Conservation (phyloP, 139 green algal species). For the Tetraselmis chui region DNA sequence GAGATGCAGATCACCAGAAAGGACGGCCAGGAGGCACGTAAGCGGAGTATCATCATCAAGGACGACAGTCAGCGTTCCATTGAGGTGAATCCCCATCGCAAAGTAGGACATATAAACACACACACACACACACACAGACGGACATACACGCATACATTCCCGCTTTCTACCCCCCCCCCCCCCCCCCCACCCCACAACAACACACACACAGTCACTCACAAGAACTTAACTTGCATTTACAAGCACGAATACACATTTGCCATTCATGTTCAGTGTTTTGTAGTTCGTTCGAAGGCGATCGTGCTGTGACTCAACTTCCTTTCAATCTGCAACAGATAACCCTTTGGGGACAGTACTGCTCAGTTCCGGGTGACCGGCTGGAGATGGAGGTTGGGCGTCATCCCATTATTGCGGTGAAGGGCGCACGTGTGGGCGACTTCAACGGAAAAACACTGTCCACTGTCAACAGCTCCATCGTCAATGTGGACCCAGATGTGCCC, state of each 20-base stretch:
- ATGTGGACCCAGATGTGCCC: slow-evolving; percentile 66
- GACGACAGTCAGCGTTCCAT: slow-evolving; percentile 70
- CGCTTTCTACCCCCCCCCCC: background rate
- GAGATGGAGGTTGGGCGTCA: slow-evolving; percentile 38
- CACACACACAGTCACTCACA: too few relatives aligned
- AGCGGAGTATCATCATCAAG: slow-evolving; percentile 66
- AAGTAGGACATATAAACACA: too few relatives aligned
- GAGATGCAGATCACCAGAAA: slow-evolving; percentile 58
- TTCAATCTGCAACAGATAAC: background rate
- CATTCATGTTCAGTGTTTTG: too few relatives aligned
- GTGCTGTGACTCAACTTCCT: too few relatives aligned
- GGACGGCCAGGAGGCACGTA: slow-evolving; percentile 78
- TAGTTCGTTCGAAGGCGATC: too few relatives aligned
- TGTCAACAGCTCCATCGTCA: slow-evolving; percentile 57
- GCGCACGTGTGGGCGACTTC: slow-evolving; percentile 83
- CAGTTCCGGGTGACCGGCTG: slow-evolving; percentile 56
- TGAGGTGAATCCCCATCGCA: slow-evolving; percentile 43
- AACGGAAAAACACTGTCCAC: slow-evolving; percentile 82
- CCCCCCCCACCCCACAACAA: too few relatives aligned
- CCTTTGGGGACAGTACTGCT: slow-evolving; percentile 71
- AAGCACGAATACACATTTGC: too few relatives aligned
- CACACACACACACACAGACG: too few relatives aligned
- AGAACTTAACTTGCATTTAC: too few relatives aligned
- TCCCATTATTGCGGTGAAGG: slow-evolving; percentile 82
- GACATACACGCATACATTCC: background rate